These are phyloP conservation scores for Pichia sp. DNA, from an alignment of 1,139 yeast species.

Conservation along the genomic window DNA sequence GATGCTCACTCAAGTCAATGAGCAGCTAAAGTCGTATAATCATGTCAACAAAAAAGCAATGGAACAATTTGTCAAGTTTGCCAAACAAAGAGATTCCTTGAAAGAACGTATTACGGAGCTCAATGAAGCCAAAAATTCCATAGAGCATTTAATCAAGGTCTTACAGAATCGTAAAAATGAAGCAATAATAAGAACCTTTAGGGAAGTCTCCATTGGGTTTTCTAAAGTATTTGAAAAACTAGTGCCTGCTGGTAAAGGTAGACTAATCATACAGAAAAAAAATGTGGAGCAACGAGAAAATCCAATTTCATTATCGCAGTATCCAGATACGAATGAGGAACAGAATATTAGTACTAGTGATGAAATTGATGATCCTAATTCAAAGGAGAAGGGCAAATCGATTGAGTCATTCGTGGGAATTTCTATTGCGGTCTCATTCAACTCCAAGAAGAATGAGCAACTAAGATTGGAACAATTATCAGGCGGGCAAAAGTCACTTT, in stretches of 20 bases:
- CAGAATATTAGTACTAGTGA: slow-evolving; percentile 20
- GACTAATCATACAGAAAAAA: slow-evolving; percentile 59
- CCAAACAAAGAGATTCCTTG: slow-evolving; percentile 67
- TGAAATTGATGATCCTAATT: slow-evolving; percentile 28
- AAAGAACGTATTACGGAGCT: slow-evolving; percentile 64
- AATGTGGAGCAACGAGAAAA: slow-evolving; percentile 25
- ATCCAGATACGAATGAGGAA: slow-evolving; percentile 25
- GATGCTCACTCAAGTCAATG: slow-evolving; percentile 55
- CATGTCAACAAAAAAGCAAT: slow-evolving; percentile 89
- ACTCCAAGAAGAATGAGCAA: slow-evolving; percentile 81
- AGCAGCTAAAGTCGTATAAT: slow-evolving; percentile 56
- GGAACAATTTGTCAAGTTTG: slow-evolving; percentile 76
- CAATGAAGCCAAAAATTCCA: slow-evolving; percentile 65
- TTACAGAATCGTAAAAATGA: slow-evolving; percentile 76
- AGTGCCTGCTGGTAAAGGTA: slow-evolving; percentile 82
- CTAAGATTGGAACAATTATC: slow-evolving; percentile 86
- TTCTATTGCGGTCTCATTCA: slow-evolving; percentile 85
- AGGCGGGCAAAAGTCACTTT: slow-evolving; percentile 93
- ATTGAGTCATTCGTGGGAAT: slow-evolving; percentile 68
- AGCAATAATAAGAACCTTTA: slow-evolving; percentile 77
- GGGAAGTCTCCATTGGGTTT: slow-evolving; percentile 71
- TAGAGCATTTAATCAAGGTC: slow-evolving; percentile 66
- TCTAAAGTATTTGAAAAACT: slow-evolving; percentile 69
- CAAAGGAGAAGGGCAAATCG: slow-evolving; percentile 22
- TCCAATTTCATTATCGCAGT: slow-evolving; percentile 20